Evolutionary conservation across 768 basidiomycete species (phyloP), one percentile per base, ranked within the genome.

Genomic region (Megacollybia marginata): DNA sequence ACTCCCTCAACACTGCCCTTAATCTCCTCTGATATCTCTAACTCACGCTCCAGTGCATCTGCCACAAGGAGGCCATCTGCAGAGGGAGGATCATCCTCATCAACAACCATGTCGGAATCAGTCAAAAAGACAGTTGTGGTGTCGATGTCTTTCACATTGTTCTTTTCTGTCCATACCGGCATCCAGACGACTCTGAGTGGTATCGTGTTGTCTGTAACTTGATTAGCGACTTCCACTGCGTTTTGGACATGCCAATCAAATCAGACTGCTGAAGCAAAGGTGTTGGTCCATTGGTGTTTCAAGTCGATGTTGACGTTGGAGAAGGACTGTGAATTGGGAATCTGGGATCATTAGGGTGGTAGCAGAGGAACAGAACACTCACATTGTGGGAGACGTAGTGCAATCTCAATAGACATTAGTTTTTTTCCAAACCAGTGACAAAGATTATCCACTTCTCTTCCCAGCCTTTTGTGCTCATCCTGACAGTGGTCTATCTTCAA

Each of bases 271-370:
- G 57, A 55, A 13, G 50, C 54, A 4, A 60, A 43, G 1, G 53
- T 43, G 20, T 49, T 66, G 1, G 53, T 18, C 65, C 59, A 64
- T 20, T 33, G 48, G 1, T 42, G 28, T 42, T 58, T 53, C 9
- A 64, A 45, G 12, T 51, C 33, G 35, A 15, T 55, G 32, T 2
- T 52, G 48, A n/a, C 18, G 56, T 19, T 31, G 54, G 50, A 36
- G 35, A 10, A 36, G 16, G 35, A 36, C 16, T 16, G 35, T 36
- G 10, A 36, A 36, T 10, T 10, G 35, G 10, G 10, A 10, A 36
- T 36, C 35, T 36, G 16, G 16, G 10, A 36, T 36, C 10, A 36
- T 36, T 36, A 16, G 16, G 10, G 35, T 16, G 16, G 35, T 36
- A 10, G 16, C 10, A 10, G 16, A 16, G n/a, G n/a, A 36, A 36